Conservation (phyloP, 768 basidiomycete genomes). For the Crassisporium funariophilum region DNA sequence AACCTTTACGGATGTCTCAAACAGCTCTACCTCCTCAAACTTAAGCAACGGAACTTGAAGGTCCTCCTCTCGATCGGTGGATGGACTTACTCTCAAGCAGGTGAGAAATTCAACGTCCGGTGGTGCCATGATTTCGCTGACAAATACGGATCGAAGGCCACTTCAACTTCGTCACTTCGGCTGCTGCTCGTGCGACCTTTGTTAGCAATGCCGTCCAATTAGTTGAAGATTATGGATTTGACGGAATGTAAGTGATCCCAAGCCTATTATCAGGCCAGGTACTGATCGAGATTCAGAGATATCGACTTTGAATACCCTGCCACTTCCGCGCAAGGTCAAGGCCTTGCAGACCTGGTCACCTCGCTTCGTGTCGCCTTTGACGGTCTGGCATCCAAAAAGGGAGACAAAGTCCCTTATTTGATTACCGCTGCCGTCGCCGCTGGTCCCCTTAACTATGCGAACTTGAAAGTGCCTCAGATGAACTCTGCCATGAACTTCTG, state of each 20-base stretch:
- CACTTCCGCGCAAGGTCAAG: slow-evolving; percentile 58
- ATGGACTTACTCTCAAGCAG: slow-evolving; percentile 70
- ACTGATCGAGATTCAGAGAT: slow-evolving; percentile 48
- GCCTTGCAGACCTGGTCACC: slow-evolving; percentile 65
- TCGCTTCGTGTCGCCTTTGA: slow-evolving; percentile 65
- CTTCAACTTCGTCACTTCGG: slow-evolving; percentile 62
- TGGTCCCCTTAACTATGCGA: slow-evolving; percentile 59
- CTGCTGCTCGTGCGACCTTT: slow-evolving; percentile 54
- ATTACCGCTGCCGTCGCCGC: slow-evolving; percentile 67
- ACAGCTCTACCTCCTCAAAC: slow-evolving; percentile 66
- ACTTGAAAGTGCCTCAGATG: slow-evolving; percentile 64
- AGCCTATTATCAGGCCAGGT: no score
- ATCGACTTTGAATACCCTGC: slow-evolving; percentile 81
- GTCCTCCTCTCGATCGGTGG: slow-evolving; percentile 58
- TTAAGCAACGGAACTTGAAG: slow-evolving; percentile 56
- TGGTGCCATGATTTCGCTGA: background rate
- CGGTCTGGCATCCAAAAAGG: slow-evolving; percentile 56
- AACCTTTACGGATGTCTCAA: slow-evolving; percentile 84
- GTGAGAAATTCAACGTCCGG: slow-evolving; percentile 21
- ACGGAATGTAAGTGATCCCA: slow-evolving; percentile 59
- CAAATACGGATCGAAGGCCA: slow-evolving; percentile 42
- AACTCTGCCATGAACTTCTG: slow-evolving; percentile 68
- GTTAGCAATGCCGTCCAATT: slow-evolving; percentile 62
- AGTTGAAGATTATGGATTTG: slow-evolving; percentile 77
- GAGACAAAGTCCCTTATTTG: slow-evolving; percentile 60